Evolutionary conservation across 805 yeast species (phyloP), one percentile per base, ranked within the genome.

Genomic region (Nakazawaea wyomingensis): DNA sequence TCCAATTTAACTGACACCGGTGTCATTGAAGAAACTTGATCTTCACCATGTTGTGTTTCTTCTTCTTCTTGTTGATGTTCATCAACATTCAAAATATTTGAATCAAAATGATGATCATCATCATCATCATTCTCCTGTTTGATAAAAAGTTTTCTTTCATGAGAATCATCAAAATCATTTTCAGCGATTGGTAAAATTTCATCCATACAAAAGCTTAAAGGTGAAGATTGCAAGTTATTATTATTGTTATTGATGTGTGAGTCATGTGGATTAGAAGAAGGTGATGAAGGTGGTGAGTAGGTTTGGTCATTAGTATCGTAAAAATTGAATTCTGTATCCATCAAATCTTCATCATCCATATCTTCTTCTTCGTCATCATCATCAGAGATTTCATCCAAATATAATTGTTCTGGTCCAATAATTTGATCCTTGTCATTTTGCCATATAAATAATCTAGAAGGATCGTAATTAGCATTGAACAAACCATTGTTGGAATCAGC

Each of bases 381-480:
- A 26, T 48, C 54, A 18, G 48, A 48, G n/a, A 52, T 43, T 32
- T 52, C 50, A 24, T 49, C 50, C 37, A 50, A 30, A 44, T 45
- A 42, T 14, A 47, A 37, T 21, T 49, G 44, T 22, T 44, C 52
- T 11, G 52, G 52, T 8, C 41, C 45, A n/a, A 36, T 26, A 5
- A 24, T 43, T 37, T 31, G 33, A 19, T 21, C n/a, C 22, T 43
- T 36, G 34, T 26, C 21, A 19, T 29, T 34, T 10, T 48, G 52
- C 42, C 43, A 49, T 10, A 49, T 45, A 41, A 38, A 47, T 22
- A 49, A 26, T 17, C 41, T 29, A 4, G 46, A 33, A 14, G 33
- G 39, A 18, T 42, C 47, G 14, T 38, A 35, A 22, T 16, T 34
- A 13, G 38, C 26, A 29, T 41, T 30, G 37, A 42, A 31, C 27